Conservation (phyloP, 495 filamentous ascomycete species). For the Penicillium coprophilum region DNA sequence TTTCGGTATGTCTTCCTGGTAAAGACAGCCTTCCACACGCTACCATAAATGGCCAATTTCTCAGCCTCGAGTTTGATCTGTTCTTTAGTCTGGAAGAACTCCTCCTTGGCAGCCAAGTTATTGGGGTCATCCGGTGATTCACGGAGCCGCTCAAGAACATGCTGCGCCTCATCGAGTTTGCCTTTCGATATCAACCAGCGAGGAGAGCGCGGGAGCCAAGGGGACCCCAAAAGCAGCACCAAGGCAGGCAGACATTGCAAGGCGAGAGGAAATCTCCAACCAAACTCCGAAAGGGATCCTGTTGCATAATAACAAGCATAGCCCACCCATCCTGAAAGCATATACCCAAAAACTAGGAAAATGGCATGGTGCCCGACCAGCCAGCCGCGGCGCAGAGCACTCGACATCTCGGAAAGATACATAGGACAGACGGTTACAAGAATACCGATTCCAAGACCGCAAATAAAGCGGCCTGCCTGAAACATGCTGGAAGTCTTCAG, state of each 20-base stretch:
- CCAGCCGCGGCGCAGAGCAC: slow-evolving; percentile 38
- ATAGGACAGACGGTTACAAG: slow-evolving; percentile 49
- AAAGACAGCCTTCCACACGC: slow-evolving; percentile 37
- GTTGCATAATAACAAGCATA: slow-evolving; percentile 44
- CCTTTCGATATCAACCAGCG: slow-evolving; percentile 48
- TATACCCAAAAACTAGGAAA: slow-evolving; percentile 45
- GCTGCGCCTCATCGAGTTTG: slow-evolving; percentile 36
- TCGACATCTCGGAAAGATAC: slow-evolving; percentile 43
- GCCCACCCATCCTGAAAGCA: slow-evolving; percentile 45
- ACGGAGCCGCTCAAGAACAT: slow-evolving; percentile 34
- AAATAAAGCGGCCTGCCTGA: slow-evolving; percentile 47
- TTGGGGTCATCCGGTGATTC: slow-evolving; percentile 32
- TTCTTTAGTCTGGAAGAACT: slow-evolving; percentile 41
- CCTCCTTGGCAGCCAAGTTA: slow-evolving; percentile 35
- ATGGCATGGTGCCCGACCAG: slow-evolving; percentile 41
- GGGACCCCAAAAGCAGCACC: slow-evolving; percentile 38
- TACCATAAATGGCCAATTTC: slow-evolving; percentile 28
- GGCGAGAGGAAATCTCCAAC: slow-evolving; percentile 49
- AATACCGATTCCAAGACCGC: slow-evolving; percentile 49
- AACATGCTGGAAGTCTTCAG: slow-evolving; percentile 41
- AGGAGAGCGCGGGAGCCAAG: slow-evolving; percentile 44
- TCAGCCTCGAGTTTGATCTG: slow-evolving; percentile 40
- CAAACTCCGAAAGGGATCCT: slow-evolving; percentile 34
- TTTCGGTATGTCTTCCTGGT: slow-evolving; percentile 44
- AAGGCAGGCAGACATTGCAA: slow-evolving; percentile 43